Base-by-base conservation (phyloP, 2,329 filamentous ascomycete genomes). In the Xylariales sp. region DNA sequence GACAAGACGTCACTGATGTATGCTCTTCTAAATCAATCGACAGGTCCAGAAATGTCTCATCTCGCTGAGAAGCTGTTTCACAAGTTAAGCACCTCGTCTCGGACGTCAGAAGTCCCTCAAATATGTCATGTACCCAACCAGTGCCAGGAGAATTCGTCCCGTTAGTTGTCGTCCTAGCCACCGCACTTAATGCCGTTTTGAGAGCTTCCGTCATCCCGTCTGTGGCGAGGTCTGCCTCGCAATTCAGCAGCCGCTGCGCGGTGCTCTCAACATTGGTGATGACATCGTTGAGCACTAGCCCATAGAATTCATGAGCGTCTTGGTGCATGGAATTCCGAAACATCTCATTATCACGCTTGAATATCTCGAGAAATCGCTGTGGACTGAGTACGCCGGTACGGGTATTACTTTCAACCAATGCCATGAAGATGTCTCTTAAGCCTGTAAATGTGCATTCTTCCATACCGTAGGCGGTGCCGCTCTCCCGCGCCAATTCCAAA, bases 321-420 rank as follows among this genome's bases (percentile, higher is more conserved):
- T 99, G 96, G 79, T 99, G 96, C 93, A 97, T 97, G 3, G 94
- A 93, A 46, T 94, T 95, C 66, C 94, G 90, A 76, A 99, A 99
- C 91, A 97, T 94, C 79, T 99, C 96, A 78, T 99, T 97, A 75
- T 98, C 93, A 70, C 92, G 89, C 77, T 94, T 93, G 76, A 99
- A 89, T 32, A 97, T 94, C 77, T 99, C 95, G 43, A 99, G 85
- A 71, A 99, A 97, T 69, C 94, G 91, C 75, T 95, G 91, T 1
- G 96, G 96, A 76, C 94, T 97, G 49, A 98, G 86, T 10, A 99
- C 93, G 16, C 96, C 96, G 6, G 93, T 96, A 64, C 94, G 90
- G 48, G 92, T 92, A 68, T 89, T 85, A 78, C 93, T 94, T 60
- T 91, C 90, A 63, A 97, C 93, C 60, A 98, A 85, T 0, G 94